These are phyloP conservation scores for Globisporangium echinulatum DNA, from an alignment of 352 stramenopile genomes.

Conservation along the genomic window DNA sequence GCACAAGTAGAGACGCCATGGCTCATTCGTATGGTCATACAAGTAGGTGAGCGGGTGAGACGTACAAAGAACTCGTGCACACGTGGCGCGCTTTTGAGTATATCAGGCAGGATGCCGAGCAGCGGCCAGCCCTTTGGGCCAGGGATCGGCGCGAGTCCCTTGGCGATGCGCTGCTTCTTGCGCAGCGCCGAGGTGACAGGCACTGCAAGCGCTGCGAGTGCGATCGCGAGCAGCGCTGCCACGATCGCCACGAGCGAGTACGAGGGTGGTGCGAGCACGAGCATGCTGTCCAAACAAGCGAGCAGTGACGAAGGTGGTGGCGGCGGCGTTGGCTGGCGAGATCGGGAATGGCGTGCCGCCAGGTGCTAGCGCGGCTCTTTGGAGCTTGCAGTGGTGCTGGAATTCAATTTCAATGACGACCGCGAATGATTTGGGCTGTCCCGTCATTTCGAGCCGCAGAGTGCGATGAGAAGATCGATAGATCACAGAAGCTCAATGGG, in stretches of 20 bases:
- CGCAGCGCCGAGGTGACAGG: not conserved
- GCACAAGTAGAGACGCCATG: too few relatives aligned
- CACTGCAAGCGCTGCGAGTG: not conserved
- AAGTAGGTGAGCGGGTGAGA: not conserved
- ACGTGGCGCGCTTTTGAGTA: conserved; percentile 5
- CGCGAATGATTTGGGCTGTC: too few relatives aligned
- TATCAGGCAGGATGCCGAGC: conserved; percentile 9
- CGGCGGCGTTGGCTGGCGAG: too few relatives aligned
- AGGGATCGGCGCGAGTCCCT: conserved; percentile 7
- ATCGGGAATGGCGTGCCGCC: too few relatives aligned
- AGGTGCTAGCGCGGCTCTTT: too few relatives aligned
- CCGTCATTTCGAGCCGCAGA: too few relatives aligned
- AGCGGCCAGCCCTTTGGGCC: conserved; percentile 11
- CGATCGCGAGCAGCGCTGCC: not conserved
- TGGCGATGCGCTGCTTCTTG: conserved; percentile 10
- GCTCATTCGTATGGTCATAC: not conserved
- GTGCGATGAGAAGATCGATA: too few relatives aligned
- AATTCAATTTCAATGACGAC: too few relatives aligned
- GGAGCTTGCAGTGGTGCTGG: too few relatives aligned
- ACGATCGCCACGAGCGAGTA: not conserved
- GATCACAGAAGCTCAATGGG: too few relatives aligned
- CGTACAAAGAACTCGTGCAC: conserved; percentile 14
- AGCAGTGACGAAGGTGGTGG: too few relatives aligned
- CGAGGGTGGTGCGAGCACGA: not conserved
- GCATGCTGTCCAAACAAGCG: not conserved